These are phyloP conservation scores for Coemansia brasiliensis DNA, from an alignment of 192 early-diverging fungal species.

Conservation along the genomic window DNA sequence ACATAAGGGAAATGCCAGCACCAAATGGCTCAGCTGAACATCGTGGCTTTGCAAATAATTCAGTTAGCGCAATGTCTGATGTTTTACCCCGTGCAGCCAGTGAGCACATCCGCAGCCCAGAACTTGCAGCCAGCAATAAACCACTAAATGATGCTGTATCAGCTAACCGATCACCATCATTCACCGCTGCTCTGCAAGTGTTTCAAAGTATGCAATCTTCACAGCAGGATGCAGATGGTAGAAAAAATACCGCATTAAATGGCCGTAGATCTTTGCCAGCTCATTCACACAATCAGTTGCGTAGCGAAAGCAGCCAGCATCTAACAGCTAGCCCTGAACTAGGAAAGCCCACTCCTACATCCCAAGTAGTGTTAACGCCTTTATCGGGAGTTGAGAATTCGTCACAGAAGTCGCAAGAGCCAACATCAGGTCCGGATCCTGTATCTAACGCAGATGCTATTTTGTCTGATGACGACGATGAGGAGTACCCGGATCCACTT, in stretches of 20 bases:
- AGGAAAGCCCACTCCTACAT: slow-evolving; percentile 4
- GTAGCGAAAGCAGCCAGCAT: not conserved
- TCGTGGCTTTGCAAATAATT: not conserved
- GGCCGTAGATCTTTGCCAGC: no score
- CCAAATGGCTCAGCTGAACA: slow-evolving; percentile 1
- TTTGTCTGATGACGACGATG: not conserved
- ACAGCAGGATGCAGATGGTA: not conserved
- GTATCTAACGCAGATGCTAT: not conserved
- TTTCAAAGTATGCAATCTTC: slow-evolving; percentile 9
- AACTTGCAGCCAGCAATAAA: no score
- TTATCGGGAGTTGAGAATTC: no score
- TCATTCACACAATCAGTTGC: not conserved
- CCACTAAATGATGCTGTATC: not conserved
- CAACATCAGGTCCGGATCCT: not conserved
- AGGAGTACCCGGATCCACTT: slow-evolving; percentile 20
- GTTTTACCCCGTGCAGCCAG: not conserved
- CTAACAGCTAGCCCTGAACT: slow-evolving; percentile 28
- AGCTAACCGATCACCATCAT: slow-evolving; percentile 11
- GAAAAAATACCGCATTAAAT: no score
- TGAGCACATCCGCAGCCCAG: not conserved
- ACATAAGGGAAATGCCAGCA: slow-evolving; percentile 3
- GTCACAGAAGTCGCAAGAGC: no score
- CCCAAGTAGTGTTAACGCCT: no score
- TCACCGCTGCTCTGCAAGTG: slow-evolving; percentile 12
- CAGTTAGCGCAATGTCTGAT: not conserved